phyloP scores from a whole-genome alignment of 148 eudicot genomes.

The Amaranthus cruentus region DNA sequence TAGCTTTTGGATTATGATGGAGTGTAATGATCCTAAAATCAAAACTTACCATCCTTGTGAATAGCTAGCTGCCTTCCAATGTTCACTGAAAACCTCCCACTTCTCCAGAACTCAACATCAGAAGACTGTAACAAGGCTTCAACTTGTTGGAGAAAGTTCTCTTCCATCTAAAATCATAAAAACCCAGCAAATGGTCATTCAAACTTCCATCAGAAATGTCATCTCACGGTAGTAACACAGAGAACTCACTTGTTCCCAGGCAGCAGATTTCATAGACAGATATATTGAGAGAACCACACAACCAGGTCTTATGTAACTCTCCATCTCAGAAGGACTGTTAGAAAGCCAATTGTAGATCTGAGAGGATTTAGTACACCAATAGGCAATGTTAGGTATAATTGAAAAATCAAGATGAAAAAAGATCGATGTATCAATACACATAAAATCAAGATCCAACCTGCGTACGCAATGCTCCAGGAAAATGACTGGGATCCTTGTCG shows the following conservation, averaged over 20 bases:
- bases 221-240: background rate
- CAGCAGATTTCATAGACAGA: slow-evolving; percentile 56
- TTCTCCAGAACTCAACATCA: slow-evolving; percentile 61
- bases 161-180: slow-evolving; percentile 56
- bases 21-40: background rate
- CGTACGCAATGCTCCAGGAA: slow-evolving; percentile 65
- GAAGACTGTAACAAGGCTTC: slow-evolving; percentile 42
- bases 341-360: slow-evolving; percentile 79
- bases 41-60: slow-evolving; percentile 25
- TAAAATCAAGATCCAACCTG: slow-evolving; percentile 40
- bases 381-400: slow-evolving; percentile 4
- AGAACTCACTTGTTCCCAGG: slow-evolving; percentile 66
- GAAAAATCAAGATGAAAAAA: slow-evolving; percentile 3
- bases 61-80: slow-evolving; percentile 46
- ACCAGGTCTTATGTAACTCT: slow-evolving; percentile 93
- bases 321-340: slow-evolving; percentile 85
- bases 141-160: slow-evolving; percentile 42
- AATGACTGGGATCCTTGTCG: slow-evolving; percentile 85
- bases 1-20: background rate
- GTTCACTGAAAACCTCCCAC: slow-evolving; percentile 61
- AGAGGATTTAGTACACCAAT: slow-evolving; percentile 15
- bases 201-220: slow-evolving; percentile 2
- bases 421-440: background rate
- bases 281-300: slow-evolving; percentile 73
- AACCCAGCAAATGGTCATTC: slow-evolving; percentile 17